A percentile compares a stretch with the other conserved stretches of the same genome.
Evolutionary conservation across 495 filamentous ascomycete genomes (phyloP).

Genomic region (Neurospora cerealis): DNA sequence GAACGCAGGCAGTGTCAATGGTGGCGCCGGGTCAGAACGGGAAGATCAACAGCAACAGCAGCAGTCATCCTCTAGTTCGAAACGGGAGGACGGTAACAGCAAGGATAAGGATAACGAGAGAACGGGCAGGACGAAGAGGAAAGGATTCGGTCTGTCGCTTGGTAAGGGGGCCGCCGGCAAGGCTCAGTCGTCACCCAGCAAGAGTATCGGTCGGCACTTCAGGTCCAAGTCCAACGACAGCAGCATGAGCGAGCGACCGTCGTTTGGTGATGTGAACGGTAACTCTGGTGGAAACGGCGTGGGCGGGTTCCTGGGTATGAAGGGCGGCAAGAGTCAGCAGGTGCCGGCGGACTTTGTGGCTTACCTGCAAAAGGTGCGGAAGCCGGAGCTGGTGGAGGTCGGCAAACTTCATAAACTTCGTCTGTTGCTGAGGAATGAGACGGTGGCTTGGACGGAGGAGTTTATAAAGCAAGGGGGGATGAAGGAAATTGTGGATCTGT

Average conservation of each 20-base stretch:
- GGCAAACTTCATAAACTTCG: slow-evolving; percentile 89
- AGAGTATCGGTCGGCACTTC: slow-evolving; percentile 42
- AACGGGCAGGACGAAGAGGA: slow-evolving; percentile 42
- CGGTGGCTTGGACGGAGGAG: slow-evolving; percentile 83
- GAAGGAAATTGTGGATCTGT: slow-evolving; percentile 75
- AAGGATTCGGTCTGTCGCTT: slow-evolving; percentile 70
- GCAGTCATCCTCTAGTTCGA: not conserved
- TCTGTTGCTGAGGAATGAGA: slow-evolving; percentile 84
- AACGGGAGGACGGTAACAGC: slow-evolving; percentile 2
- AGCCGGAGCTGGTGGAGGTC: slow-evolving; percentile 79
- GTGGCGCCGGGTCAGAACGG: not conserved
- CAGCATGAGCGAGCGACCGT: slow-evolving; percentile 33
- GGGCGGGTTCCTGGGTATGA: not conserved
- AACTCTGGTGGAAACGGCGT: not conserved
- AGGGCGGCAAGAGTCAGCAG: slow-evolving; percentile 37
- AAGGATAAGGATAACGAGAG: slow-evolving; percentile 19
- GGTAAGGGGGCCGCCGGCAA: slow-evolving; percentile 40
- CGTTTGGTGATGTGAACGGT: slow-evolving; percentile 21
- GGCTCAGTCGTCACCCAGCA: slow-evolving; percentile 34
- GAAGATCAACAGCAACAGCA: not conserved
- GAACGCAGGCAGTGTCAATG: not conserved
- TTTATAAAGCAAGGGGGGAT: slow-evolving; percentile 88
- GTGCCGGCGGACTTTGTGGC: slow-evolving; percentile 71
- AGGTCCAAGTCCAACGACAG: slow-evolving; percentile 43
- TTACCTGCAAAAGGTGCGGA: slow-evolving; percentile 66